These are phyloP conservation scores for Globisporangium yorkense DNA, from an alignment of 352 stramenopile species.

Conservation along the genomic window DNA sequence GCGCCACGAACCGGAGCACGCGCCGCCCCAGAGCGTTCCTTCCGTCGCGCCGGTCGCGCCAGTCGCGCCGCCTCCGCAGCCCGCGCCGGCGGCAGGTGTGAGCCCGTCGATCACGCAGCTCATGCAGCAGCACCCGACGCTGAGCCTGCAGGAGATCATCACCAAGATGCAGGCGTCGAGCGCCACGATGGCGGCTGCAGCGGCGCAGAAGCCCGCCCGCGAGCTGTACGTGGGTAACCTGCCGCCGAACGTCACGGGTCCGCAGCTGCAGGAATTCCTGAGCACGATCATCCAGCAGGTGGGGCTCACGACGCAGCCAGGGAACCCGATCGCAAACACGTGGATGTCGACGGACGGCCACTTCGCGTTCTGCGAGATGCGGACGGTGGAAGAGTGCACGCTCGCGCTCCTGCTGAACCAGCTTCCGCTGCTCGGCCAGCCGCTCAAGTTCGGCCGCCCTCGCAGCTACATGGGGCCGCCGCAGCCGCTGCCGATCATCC, in stretches of 20 bases:
- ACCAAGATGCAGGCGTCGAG: constrained; percentile 85
- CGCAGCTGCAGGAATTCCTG: constrained; percentile 82
- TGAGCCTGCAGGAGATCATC: constrained; percentile 88
- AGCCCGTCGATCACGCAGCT: constrained; percentile 83
- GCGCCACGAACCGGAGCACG: not conserved
- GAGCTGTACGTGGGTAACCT: constrained; percentile 86
- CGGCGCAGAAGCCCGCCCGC: constrained; percentile 72
- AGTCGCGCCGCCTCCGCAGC: constrained; percentile 2
- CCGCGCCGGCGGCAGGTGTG: constrained; percentile 23
- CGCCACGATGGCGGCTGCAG: constrained; percentile 62
- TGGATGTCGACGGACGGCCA: constrained; percentile 85
- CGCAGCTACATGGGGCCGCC: constrained; percentile 78
- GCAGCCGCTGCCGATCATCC: constrained; percentile 68
- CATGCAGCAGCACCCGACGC: constrained; percentile 86
- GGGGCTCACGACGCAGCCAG: constrained; percentile 63
- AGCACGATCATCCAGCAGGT: constrained; percentile 87
- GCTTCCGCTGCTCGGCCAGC: constrained; percentile 66
- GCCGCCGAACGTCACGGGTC: constrained; percentile 72
- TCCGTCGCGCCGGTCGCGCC: not conserved
- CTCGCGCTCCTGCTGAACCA: constrained; percentile 82
- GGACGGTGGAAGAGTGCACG: constrained; percentile 82
- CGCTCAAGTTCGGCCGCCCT: constrained; percentile 82
- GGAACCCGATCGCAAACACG: constrained; percentile 80
- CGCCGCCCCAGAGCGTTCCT: constrained; percentile 27
- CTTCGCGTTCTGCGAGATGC: constrained; percentile 88